Base-by-base conservation (phyloP, 2,329 filamentous ascomycete genomes). In the Colletotrichum caudatum region DNA sequence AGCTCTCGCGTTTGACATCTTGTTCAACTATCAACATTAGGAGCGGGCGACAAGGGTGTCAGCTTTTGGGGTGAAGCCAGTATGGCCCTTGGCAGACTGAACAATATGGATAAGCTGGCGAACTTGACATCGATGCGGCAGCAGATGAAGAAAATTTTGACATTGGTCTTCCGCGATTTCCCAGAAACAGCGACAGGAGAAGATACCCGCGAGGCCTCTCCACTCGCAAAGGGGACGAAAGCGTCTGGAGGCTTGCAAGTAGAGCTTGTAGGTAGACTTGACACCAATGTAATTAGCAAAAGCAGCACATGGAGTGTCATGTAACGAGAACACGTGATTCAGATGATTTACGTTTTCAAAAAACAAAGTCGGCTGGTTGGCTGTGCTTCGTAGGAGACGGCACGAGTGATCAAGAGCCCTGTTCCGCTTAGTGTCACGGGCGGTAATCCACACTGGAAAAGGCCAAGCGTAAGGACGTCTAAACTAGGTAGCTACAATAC, bases 161-260 rank as follows among this genome's bases (percentile, higher is more conserved):
- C 29, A 29, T 54, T 39, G 53, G 12, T 35, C 20, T 48, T 18
- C 23, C 44, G 66, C 69, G 57, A 75, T 75, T 76, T 74, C 67
- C 64, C 69, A 71, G 74, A 73, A 73, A 75, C 66, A 72, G 26
- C 57, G 51, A 23, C n/a, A 54, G 46, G 37, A 56, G 23, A 23
- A 75, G 69, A 76, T 76, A 76, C 73, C 75, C 74, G 65, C 53
- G 66, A 70, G 66, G 44, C 33, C 29, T 48, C 41, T 50, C 37
- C 33, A 46, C 41, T 65, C 64, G 51, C 44, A 39, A 57, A 29
- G 39, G 51, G 56, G 51, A 33, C 39, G 33, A 35, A 35, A 9
- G 14, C 48, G 20, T 16, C 16, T 39, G 6, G 35, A 16, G 9
- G n/a, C 35, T 23, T 39, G 35, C n/a, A 41, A 18, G 4, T 41